Base-by-base conservation (phyloP, 306 rosid genomes). In the Luffa acutangula region DNA sequence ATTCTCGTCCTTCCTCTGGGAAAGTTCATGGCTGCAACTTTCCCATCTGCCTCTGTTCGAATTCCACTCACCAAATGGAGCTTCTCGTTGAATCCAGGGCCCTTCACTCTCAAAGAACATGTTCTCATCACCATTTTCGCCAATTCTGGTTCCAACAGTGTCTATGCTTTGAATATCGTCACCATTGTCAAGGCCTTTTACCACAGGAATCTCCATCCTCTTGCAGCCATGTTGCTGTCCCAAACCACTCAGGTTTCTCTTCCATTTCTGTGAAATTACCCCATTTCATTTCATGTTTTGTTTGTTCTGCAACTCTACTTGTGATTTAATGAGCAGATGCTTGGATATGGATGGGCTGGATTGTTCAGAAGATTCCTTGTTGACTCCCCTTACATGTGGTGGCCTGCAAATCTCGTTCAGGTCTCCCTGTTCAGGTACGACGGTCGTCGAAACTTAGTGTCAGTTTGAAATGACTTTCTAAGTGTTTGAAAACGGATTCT, bases 271-370 rank as follows among this genome's bases (percentile, higher is more conserved):
- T n/a, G 31, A 25, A 25, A 25, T 25, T 25, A 25, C 31, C 31
- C 31, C 31, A 25, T 25, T 73, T 73, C 31, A 25, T 25, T 73
- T 73, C 59, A 25, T 49, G 59, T 31, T 45, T 73, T 31, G 9
- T 13, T 72, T 48, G 41, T 21, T 45, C 42, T 45, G 42, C 21
- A 48, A 14, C 46, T 71, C 76, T 43, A 21, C n/a, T 46, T 25
- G 31, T 25, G 31, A 25, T 25, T 25, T 25, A 69, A 42, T 66
- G 73, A 80, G 45, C 84, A 94, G 97, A 85, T 94, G 97, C 96
- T 92, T 84, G 98, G 98, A 13, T 94, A 91, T 75, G 98, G 98
- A 49, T 94, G 97, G 98, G 98, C 97, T 82, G 98, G 98, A 7
- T 17, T 92, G 25, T 94, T 92, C 87, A 86, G 98, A 83, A 91